Evolutionary conservation across 2,329 filamentous ascomycete species (phyloP).

Genomic region (Cercospora zeae-maydis): DNA sequence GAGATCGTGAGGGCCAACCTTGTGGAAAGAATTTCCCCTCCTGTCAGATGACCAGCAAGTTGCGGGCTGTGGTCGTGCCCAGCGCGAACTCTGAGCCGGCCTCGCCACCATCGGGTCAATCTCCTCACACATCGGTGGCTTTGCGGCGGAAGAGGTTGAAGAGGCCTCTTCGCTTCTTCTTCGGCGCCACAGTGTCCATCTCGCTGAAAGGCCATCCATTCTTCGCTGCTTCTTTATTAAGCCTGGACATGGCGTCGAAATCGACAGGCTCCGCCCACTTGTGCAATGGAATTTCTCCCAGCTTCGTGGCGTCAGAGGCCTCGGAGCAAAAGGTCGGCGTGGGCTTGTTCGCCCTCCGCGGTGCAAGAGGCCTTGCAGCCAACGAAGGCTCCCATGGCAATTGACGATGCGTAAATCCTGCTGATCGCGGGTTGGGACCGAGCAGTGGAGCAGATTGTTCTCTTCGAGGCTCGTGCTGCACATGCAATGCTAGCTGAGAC

Average conservation of each 20-base stretch:
- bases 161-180: constrained; percentile 23
- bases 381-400: background rate
- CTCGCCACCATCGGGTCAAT: background rate
- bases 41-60: background rate
- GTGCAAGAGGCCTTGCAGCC: background rate
- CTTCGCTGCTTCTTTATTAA: constrained; percentile 40
- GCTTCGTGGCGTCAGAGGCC: constrained; percentile 46
- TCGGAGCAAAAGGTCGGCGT: constrained; percentile 44
- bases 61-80: background rate
- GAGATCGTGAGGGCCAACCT: background rate
- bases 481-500: background rate
- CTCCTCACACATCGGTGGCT: background rate
- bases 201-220: constrained; percentile 31
- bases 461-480: constrained; percentile 24
- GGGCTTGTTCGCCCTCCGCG: constrained; percentile 24
- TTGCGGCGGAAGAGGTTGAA: constrained; percentile 24
- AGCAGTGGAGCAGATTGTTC: background rate
- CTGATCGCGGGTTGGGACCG: background rate
- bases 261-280: constrained; percentile 45
- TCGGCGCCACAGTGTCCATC: background rate
- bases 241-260: constrained; percentile 40
- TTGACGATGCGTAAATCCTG: background rate
- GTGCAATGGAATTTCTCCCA: constrained; percentile 48
- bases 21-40: background rate
- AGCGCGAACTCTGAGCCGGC: background rate